These are phyloP conservation scores for Sugiyamaella lignohabitans DNA, from an alignment of 805 yeast genomes.

Conservation along the genomic window DNA sequence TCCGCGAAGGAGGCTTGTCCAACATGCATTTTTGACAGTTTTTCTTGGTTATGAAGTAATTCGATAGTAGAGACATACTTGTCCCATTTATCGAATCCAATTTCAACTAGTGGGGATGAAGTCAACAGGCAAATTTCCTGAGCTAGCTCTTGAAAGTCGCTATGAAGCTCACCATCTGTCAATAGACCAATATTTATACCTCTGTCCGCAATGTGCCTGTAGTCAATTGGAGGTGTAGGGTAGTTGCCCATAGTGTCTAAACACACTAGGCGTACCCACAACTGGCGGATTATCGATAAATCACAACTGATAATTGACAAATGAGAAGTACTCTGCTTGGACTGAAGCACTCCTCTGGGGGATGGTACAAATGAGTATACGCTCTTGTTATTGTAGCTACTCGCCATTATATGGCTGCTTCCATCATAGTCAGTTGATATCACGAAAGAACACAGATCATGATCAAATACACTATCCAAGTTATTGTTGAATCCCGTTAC, in stretches of 20 bases:
- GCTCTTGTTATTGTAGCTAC: background rate
- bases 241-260: no score
- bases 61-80: background rate
- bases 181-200: background rate
- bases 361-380: background rate
- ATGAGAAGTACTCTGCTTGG: no score
- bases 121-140: background rate
- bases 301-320: no score
- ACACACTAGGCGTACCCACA: no score
- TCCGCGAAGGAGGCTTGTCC: no score
- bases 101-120: background rate
- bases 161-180: background rate
- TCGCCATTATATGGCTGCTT: background rate
- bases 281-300: no score
- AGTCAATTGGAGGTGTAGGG: slow-evolving; percentile 15
- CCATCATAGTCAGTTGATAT: background rate
- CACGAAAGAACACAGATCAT: background rate
- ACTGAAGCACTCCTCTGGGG: no score
- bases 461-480: background rate
- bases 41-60: background rate
- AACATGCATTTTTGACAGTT: no score
- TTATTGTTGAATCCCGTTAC: background rate
- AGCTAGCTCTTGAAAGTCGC: background rate
- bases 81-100: no score
- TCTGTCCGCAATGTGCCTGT: slow-evolving; percentile 6